Conservation (phyloP, 106 monocot species). For the Agapanthus africanus region DNA sequence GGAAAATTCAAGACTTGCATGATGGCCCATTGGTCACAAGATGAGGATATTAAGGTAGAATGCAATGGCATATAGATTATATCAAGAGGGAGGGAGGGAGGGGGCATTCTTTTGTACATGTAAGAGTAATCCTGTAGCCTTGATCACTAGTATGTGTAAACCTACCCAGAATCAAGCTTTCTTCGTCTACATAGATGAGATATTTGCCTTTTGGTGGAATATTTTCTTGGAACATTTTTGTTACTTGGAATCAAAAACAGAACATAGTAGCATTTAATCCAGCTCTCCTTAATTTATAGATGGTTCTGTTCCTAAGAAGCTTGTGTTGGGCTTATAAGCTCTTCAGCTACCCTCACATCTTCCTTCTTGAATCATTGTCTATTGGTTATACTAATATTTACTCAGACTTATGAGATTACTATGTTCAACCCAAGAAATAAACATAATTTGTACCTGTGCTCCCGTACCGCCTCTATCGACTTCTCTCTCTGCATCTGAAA, state of each 20-base stretch:
- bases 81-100: background rate
- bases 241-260: too few relatives aligned
- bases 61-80: background rate
- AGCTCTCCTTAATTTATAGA: too few relatives aligned
- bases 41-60: background rate
- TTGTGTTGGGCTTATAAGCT: background rate
- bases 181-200: background rate
- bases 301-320: background rate
- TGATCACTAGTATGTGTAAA: background rate
- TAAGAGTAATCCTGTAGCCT: background rate
- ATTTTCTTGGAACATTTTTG: too few relatives aligned
- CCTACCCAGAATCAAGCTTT: background rate
- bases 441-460: background rate
- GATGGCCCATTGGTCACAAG: too few relatives aligned
- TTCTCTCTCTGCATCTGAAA: conserved; percentile 5
- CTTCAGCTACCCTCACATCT: too few relatives aligned
- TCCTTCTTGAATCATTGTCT: background rate
- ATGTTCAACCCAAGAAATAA: too few relatives aligned
- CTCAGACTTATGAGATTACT: too few relatives aligned
- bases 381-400: too few relatives aligned
- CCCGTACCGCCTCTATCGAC: background rate
- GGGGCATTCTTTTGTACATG: background rate
- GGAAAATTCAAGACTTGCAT: background rate
- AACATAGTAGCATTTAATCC: too few relatives aligned
- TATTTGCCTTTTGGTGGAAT: background rate